These are phyloP conservation scores for Pyrus betulifolia DNA, from an alignment of 306 rosid species.

Conservation along the genomic window DNA sequence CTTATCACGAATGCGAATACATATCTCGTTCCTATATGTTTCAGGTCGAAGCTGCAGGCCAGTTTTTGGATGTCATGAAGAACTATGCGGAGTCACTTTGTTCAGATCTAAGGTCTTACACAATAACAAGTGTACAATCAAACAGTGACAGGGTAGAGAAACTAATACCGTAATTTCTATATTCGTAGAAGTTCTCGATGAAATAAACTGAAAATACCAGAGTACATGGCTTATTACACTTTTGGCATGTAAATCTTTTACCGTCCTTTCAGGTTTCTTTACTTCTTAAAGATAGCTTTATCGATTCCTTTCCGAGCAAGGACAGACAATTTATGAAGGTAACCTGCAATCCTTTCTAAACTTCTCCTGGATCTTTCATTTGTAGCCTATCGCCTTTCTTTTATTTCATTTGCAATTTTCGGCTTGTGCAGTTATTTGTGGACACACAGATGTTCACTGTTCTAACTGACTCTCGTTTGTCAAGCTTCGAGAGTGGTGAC, in stretches of 20 bases:
- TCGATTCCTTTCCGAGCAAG: conserved; percentile 71
- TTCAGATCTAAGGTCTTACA: conserved; percentile 59
- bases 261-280: conserved; percentile 72
- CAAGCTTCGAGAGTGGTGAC: conserved; percentile 64
- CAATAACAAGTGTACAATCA: conserved; percentile 86
- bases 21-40: conserved; percentile 2
- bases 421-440: conserved; percentile 61
- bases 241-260: conserved; percentile 14
- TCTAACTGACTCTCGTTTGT: conserved; percentile 70
- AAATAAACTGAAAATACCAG: not conserved
- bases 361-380: not conserved
- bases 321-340: conserved; percentile 91
- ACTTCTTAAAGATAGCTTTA: conserved; percentile 91
- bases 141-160: conserved; percentile 69
- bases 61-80: conserved; percentile 57
- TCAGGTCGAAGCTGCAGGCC: conserved; percentile 65
- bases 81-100: conserved; percentile 79
- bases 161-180: conserved; percentile 4
- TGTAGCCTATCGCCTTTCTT: not conserved
- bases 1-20: not conserved
- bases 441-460: conserved; percentile 82
- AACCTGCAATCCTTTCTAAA: conserved; percentile 7
- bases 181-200: conserved; percentile 7
- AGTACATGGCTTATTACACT: not conserved
- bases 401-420: conserved; percentile 7